Evolutionary conservation across 2,329 filamentous ascomycete genomes (phyloP).

Genomic region (Dendryphion nanum): DNA sequence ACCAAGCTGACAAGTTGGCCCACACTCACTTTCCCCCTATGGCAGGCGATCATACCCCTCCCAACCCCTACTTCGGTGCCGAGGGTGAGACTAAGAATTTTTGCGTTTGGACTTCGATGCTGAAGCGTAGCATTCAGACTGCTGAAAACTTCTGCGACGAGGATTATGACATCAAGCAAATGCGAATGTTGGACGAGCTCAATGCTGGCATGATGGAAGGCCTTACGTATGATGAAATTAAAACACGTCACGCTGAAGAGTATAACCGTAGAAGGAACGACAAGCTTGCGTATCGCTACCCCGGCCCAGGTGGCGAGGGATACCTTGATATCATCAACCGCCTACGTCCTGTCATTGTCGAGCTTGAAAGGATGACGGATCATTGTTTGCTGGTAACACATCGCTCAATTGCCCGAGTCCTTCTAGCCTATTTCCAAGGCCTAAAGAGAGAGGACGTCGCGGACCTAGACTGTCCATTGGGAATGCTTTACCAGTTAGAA

Average conservation of each 20-base stretch:
- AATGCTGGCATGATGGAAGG: conserved; percentile 93
- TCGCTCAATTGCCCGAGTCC: conserved; percentile 84
- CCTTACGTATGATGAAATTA: conserved; percentile 90
- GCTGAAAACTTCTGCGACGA: conserved; percentile 92
- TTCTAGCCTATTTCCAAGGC: conserved; percentile 96
- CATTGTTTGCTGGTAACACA: conserved; percentile 91
- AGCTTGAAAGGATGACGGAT: conserved; percentile 95
- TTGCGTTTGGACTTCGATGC: conserved; percentile 98
- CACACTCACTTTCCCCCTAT: conserved; percentile 83
- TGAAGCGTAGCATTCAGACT: conserved; percentile 84
- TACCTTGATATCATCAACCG: conserved; percentile 97
- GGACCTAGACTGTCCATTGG: conserved; percentile 88
- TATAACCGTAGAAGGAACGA: conserved; percentile 76
- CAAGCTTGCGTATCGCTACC: conserved; percentile 96
- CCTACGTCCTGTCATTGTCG: conserved; percentile 89
- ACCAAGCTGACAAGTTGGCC: conserved; percentile 75
- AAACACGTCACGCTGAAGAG: conserved; percentile 73
- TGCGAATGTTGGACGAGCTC: conserved; percentile 96
- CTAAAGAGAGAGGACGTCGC: conserved; percentile 88
- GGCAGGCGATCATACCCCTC: conserved; percentile 88
- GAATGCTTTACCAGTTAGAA: conserved; percentile 91
- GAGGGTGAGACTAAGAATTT: conserved; percentile 72
- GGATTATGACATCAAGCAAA: conserved; percentile 90
- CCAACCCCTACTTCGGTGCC: conserved; percentile 75
- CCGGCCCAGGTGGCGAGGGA: conserved; percentile 90